These are phyloP conservation scores for Eucalyptus dawsonii DNA, from an alignment of 345 rosid species.

Conservation along the genomic window DNA sequence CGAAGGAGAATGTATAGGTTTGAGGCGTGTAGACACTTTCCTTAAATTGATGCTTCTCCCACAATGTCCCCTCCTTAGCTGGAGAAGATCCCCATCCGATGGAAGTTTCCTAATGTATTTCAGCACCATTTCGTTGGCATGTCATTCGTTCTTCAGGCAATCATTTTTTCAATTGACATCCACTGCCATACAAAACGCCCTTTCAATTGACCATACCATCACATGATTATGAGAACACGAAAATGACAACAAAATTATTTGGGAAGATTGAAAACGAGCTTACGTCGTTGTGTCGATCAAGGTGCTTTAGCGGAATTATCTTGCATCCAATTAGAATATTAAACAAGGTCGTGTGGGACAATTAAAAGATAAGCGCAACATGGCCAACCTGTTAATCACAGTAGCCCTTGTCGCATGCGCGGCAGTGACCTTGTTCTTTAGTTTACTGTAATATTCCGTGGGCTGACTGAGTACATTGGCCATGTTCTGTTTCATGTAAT, in stretches of 20 bases:
- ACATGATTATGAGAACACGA: background rate
- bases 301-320: background rate
- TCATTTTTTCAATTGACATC: background rate
- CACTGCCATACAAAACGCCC: background rate
- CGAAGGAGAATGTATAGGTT: background rate
- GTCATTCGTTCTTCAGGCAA: background rate
- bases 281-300: background rate
- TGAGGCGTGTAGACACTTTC: background rate
- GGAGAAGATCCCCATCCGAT: background rate
- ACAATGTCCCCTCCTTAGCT: background rate
- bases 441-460: background rate
- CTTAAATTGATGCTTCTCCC: background rate
- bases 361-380: background rate
- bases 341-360: background rate
- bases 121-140: background rate
- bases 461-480: background rate
- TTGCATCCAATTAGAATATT: background rate
- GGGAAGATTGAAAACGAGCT: background rate
- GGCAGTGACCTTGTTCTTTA: background rate
- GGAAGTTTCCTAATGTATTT: background rate
- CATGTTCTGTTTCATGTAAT: background rate
- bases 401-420: background rate
- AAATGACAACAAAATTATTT: background rate
- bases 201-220: background rate
- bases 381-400: background rate